A percentile compares a stretch with the other conserved stretches of the same genome.
phyloP scores from a whole-genome alignment of 306 rosid genomes.

The Ochetophila trinervis region DNA sequence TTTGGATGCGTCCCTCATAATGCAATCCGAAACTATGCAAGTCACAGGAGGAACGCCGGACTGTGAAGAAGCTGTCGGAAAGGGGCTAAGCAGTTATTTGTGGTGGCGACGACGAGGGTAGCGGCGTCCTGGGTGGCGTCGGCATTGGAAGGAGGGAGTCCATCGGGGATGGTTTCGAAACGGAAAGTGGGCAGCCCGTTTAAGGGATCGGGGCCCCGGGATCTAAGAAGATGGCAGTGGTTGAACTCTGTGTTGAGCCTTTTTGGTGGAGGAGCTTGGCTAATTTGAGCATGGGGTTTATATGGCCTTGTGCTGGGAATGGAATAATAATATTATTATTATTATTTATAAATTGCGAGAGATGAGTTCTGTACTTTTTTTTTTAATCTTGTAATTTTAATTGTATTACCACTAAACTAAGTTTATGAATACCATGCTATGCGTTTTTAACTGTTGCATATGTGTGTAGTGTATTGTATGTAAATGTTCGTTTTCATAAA shows the following conservation, averaged over 20 bases:
- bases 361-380: too few species aligned
- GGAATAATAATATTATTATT: too few species aligned
- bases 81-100: conserved; percentile 29
- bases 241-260: conserved; percentile 33
- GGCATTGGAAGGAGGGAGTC: conserved; percentile 44
- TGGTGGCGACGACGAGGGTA: conserved; percentile 33
- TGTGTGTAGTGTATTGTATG: too few species aligned
- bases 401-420: too few species aligned
- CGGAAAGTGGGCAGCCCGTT: conserved; percentile 26
- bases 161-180: conserved; percentile 45
- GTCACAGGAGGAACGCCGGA: conserved; percentile 34
- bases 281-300: conserved; percentile 31
- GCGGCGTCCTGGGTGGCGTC: conserved; percentile 48
- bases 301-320: conserved; percentile 38
- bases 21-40: conserved; percentile 47
- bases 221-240: conserved; percentile 29
- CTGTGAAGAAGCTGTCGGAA: conserved; percentile 34
- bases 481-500: too few species aligned
- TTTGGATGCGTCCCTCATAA: conserved; percentile 35
- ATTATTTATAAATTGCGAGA: too few species aligned
- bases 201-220: conserved; percentile 25
- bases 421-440: too few species aligned
- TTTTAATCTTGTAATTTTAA: too few species aligned
- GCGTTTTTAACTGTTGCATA: too few species aligned
- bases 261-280: conserved; percentile 34